phyloP scores from a whole-genome alignment of 805 yeast species.

The Saturnispora mendoncae region DNA sequence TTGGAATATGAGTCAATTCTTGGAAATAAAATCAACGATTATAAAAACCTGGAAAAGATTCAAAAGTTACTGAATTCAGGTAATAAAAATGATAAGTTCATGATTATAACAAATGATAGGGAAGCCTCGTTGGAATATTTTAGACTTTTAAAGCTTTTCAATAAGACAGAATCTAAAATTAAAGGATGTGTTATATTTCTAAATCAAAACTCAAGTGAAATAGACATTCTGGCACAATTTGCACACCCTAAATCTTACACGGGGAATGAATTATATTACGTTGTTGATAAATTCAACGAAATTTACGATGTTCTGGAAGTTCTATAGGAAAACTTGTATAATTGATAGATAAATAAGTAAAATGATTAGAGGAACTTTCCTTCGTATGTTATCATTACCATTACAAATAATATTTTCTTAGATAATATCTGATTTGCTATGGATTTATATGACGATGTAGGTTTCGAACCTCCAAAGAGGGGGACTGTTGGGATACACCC shows the following conservation, averaged over 20 bases:
- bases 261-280: conserved; percentile 16
- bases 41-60: conserved; percentile 15
- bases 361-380: too few relatives aligned
- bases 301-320: conserved; percentile 19
- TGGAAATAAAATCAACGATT: conserved; percentile 18
- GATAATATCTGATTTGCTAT: background rate
- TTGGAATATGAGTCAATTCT: conserved; percentile 16
- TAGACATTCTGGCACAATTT: background rate
- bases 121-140: conserved; percentile 22
- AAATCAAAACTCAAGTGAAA: conserved; percentile 7
- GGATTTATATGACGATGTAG: background rate
- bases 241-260: conserved; percentile 8
- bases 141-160: conserved; percentile 17
- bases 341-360: too few relatives aligned
- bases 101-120: conserved; percentile 20
- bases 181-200: conserved; percentile 21
- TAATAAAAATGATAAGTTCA: conserved; percentile 12
- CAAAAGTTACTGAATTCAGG: conserved; percentile 6
- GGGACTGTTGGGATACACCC: too few relatives aligned
- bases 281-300: conserved; percentile 16
- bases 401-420: too few relatives aligned
- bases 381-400: too few relatives aligned
- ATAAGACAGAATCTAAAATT: conserved; percentile 5
- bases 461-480: background rate
- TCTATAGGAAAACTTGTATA: conserved; percentile 1